A percentile compares a stretch with the other conserved stretches of the same genome.
Evolutionary conservation across 2,329 filamentous ascomycete genomes (phyloP).

Genomic region (Endoconidiophora laricicola): DNA sequence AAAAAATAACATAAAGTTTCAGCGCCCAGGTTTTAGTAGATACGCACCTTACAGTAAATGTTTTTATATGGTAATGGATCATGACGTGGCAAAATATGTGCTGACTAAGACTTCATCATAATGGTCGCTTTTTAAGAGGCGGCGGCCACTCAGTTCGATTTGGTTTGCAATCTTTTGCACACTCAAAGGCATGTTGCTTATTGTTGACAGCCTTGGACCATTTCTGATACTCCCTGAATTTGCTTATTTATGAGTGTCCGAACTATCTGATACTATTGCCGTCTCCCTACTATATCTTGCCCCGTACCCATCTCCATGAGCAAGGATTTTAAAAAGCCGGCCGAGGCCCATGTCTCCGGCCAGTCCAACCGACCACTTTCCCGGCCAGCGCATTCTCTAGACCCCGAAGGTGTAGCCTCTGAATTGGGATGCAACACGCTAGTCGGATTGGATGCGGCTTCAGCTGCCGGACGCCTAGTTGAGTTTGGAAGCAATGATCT

Average conservation of each 20-base stretch:
- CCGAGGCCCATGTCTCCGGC: constrained; percentile 18
- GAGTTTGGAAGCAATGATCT: constrained; percentile 44
- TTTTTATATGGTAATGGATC: no score
- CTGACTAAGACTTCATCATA: no score
- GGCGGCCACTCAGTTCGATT: no score
- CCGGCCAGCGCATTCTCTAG: constrained; percentile 39
- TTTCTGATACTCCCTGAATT: neutral
- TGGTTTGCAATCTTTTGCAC: no score
- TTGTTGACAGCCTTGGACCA: no score
- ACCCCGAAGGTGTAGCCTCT: constrained; percentile 28
- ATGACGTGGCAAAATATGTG: no score
- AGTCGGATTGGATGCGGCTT: constrained; percentile 34
- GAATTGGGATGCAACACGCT: constrained; percentile 37
- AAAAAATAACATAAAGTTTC: neutral
- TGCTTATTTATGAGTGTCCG: no score
- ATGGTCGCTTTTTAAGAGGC: no score
- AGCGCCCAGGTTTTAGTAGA: no score
- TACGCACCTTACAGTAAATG: no score
- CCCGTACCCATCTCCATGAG: neutral
- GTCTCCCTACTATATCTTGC: neutral
- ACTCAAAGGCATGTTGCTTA: no score
- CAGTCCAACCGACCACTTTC: constrained; percentile 27
- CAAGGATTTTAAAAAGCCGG: neutral
- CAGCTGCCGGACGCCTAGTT: constrained; percentile 33
- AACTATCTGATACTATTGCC: neutral